A percentile compares a stretch with the other conserved stretches of the same genome.
Evolutionary conservation across 1,284 basidiomycete genomes (phyloP).

Genomic region (Sanghuangporus weigelae): DNA sequence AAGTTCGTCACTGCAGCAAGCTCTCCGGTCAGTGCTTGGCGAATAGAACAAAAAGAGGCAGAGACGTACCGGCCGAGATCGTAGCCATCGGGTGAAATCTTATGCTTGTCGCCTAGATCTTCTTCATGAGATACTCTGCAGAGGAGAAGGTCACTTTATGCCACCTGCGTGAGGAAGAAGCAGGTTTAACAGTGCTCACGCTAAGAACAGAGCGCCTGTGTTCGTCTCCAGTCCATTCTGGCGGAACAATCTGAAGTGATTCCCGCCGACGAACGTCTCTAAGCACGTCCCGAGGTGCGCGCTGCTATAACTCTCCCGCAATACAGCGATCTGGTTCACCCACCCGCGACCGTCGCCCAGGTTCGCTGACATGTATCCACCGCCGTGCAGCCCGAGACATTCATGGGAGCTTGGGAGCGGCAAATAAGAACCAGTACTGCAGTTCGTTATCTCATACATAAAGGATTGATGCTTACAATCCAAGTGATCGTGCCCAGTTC

Average conservation of each 20-base stretch:
- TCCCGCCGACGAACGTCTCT: conserved; percentile 21
- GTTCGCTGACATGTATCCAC: conserved; percentile 42
- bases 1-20: conserved; percentile 30
- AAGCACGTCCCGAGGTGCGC: neutral
- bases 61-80: conserved; percentile 20
- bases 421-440: neutral
- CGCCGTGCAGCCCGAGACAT: conserved; percentile 64
- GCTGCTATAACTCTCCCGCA: conserved; percentile 64
- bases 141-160: neutral
- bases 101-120: conserved; percentile 39
- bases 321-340: conserved; percentile 48
- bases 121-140: conserved; percentile 50
- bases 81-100: conserved; percentile 39
- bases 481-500: conserved; percentile 54
- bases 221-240: conserved; percentile 62
- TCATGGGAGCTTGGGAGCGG: conserved; percentile 46
- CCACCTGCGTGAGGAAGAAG: neutral
- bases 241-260: conserved; percentile 37
- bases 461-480: conserved; percentile 43
- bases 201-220: conserved; percentile 63
- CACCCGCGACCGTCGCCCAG: conserved; percentile 8
- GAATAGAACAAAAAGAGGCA: neutral
- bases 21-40: neutral
- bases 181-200: conserved; percentile 37
- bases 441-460: conserved; percentile 8